A percentile compares a stretch with the other conserved stretches of the same genome.
Conservation (phyloP, 768 basidiomycete species). For the Dacryopinax primogenitus region DNA sequence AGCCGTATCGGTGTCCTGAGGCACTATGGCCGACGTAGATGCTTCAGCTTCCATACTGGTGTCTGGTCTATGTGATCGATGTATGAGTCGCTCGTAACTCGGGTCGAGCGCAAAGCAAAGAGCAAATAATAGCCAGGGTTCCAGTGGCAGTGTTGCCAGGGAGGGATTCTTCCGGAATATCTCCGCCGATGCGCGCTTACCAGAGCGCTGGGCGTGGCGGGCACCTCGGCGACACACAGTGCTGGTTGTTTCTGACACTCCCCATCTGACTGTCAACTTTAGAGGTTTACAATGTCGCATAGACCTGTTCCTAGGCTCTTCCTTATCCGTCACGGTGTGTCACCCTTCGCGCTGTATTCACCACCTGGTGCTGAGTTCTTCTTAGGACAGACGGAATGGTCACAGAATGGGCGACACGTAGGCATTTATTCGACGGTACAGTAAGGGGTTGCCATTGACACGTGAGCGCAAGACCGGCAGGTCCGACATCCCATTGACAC, state of each 20-base stretch:
- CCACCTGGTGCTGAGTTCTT: not conserved
- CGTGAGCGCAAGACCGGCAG: constrained; percentile 54
- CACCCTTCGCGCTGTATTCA: not conserved
- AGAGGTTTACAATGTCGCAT: constrained; percentile 20
- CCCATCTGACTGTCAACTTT: no score
- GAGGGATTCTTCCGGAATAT: no score
- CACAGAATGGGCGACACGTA: constrained; percentile 43
- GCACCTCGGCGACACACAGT: no score
- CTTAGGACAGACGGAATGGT: constrained; percentile 89
- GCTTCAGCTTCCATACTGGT: not conserved
- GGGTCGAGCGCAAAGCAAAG: not conserved
- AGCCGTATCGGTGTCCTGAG: not conserved
- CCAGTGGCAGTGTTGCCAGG: no score
- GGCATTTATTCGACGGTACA: not conserved
- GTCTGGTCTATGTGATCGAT: not conserved
- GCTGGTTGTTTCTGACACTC: no score
- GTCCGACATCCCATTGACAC: constrained; percentile 77
- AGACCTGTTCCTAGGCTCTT: constrained; percentile 62
- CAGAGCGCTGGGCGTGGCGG: no score
- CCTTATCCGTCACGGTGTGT: constrained; percentile 62
- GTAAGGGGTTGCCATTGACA: constrained; percentile 9
- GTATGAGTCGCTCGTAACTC: not conserved
- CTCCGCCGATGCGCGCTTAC: no score
- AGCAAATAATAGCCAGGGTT: no score
- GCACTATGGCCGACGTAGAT: not conserved